Conservation (phyloP, 257 asterid species). For the Gentiana macrophylla region DNA sequence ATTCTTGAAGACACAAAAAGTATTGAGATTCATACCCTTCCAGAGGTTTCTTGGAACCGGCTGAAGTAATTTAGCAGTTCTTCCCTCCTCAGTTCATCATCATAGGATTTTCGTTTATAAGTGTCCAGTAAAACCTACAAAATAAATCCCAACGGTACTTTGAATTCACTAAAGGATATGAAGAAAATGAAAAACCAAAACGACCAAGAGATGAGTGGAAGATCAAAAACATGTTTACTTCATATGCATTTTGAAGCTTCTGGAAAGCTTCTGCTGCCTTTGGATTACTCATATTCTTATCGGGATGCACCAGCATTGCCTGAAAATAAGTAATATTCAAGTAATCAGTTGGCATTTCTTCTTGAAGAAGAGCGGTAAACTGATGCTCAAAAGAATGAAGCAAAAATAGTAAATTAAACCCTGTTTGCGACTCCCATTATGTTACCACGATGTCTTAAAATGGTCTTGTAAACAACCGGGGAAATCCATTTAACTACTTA, state of each 20-base stretch:
- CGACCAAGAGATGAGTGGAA: not conserved
- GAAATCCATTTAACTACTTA: conserved; percentile 10
- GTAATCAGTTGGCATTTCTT: conserved; percentile 6
- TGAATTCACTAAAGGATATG: conserved; percentile 7
- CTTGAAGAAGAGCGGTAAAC: not conserved
- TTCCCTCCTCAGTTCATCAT: conserved; percentile 83
- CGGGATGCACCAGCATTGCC: conserved; percentile 99
- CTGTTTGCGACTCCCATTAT: too few relatives aligned
- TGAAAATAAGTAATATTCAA: conserved; percentile 20
- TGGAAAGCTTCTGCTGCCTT: conserved; percentile 95
- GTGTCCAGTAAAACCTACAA: conserved; percentile 81
- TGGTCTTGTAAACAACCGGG: too few relatives aligned
- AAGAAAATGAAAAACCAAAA: not conserved
- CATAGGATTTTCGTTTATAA: conserved; percentile 71
- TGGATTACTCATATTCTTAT: conserved; percentile 95
- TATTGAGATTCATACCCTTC: conserved; percentile 32
- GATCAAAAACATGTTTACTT: conserved; percentile 32
- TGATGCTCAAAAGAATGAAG: not conserved
- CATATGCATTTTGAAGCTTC: conserved; percentile 98
- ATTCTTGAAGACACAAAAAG: not conserved
- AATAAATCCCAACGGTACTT: conserved; percentile 11
- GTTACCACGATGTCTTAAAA: too few relatives aligned
- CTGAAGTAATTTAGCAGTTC: conserved; percentile 80
- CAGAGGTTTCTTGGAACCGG: conserved; percentile 58
- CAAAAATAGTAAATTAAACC: not conserved